These are phyloP conservation scores for Aspergillus bertholletiae DNA, from an alignment of 495 filamentous ascomycete species.

Conservation along the genomic window DNA sequence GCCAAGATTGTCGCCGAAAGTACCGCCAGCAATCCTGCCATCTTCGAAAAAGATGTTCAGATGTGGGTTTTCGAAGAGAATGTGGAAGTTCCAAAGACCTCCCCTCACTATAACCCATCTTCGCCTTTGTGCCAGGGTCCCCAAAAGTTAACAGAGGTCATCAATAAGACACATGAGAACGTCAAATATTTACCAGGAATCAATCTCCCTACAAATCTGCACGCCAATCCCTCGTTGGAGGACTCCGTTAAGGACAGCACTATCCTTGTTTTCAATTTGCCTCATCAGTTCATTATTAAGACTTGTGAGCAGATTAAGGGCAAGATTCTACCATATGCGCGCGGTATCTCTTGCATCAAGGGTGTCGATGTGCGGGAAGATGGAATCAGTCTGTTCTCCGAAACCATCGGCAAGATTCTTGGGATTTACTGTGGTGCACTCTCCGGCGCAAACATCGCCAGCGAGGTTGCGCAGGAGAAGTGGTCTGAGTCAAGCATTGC, in stretches of 20 bases:
- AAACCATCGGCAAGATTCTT: constrained; percentile 83
- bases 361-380: constrained; percentile 85
- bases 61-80: constrained; percentile 98
- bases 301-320: constrained; percentile 84
- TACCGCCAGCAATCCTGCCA: constrained; percentile 64
- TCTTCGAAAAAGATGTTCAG: constrained; percentile 86
- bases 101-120: constrained; percentile 55
- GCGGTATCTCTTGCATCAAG: constrained; percentile 97
- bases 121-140: constrained; percentile 54
- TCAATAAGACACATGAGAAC: constrained; percentile 94
- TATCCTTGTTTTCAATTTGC: constrained; percentile 94
- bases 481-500: constrained; percentile 96
- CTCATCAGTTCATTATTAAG: constrained; percentile 93
- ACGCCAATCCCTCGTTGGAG: constrained; percentile 83
- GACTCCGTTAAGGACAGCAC: constrained; percentile 78
- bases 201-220: constrained; percentile 75
- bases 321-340: constrained; percentile 84
- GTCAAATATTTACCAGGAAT: constrained; percentile 93
- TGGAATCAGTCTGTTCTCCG: constrained; percentile 85
- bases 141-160: constrained; percentile 82
- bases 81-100: constrained; percentile 64
- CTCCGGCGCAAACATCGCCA: constrained; percentile 95
- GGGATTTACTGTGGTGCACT: constrained; percentile 97
- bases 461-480: constrained; percentile 90
- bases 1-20: constrained; percentile 97